Evolutionary conservation across 345 rosid genomes (phyloP), one percentile per base, ranked within the genome.

Genomic region (Limnanthes douglasii): DNA sequence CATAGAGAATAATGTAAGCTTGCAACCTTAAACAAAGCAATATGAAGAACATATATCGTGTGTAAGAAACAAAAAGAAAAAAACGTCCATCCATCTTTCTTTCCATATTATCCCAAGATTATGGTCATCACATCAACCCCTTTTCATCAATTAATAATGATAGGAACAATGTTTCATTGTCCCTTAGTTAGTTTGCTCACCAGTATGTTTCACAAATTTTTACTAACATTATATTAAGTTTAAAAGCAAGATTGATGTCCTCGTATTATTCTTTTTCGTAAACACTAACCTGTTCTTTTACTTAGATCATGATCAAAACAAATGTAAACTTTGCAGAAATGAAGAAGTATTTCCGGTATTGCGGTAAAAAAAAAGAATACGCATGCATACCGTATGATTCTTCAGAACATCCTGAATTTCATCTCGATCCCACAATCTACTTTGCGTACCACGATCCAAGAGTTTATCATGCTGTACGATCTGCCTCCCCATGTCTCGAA

Each of bases 401-500:
- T 8, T 31, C 12, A 55, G 8, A 0, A 46, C 48, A 15, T 16
- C 31, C 27, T 21, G 4, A 7, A 39, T 21, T 33, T 54, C 48
- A 15, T 34, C 37, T 2, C 30, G 27, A n/a, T 5, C n/a, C 53
- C 42, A 46, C n/a, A 54, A 18, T 8, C 60, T 21, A n/a, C 53
- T 54, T 0, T 31, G 30, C 11, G 16, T 20, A 1, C 21, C 41
- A 30, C 39, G 39, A 0, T 22, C 17, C 21, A 15, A 3, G 5
- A 26, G 31, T 38, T 44, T 37, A 25, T 16, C 14, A 0, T 17
- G 46, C n/a, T n/a, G n/a, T 11, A 46, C 24, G 29, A 47, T 18
- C 6, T 27, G 18, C 37, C 48, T 0, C 5, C 60, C 48, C 60
- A 54, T 28, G 13, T 45, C 53, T 23, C 30, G 44, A 5, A 45